phyloP scores from a whole-genome alignment of 805 yeast species.

The Phaffomyces thermotolerans region DNA sequence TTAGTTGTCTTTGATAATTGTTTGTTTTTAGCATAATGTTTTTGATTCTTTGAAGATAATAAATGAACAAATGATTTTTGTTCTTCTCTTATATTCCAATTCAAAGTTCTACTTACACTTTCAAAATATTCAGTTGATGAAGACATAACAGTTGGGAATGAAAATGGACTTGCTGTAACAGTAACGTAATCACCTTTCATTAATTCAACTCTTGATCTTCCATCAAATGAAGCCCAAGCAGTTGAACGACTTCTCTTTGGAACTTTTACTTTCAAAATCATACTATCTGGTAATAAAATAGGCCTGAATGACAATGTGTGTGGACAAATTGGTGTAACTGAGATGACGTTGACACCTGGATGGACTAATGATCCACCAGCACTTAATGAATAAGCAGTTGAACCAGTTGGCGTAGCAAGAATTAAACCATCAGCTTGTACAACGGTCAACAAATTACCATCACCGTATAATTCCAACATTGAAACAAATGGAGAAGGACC shows the following conservation, averaged over 20 bases:
- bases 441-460: constrained; percentile 74
- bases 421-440: constrained; percentile 94
- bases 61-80: constrained; percentile 74
- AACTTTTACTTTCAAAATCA: constrained; percentile 74
- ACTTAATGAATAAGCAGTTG: constrained; percentile 90
- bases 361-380: constrained; percentile 96
- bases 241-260: constrained; percentile 79
- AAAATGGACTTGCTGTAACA: constrained; percentile 78
- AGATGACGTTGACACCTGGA: constrained; percentile 87
- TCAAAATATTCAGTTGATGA: constrained; percentile 74
- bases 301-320: constrained; percentile 93
- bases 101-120: constrained; percentile 74
- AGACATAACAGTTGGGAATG: constrained; percentile 87
- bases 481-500: constrained; percentile 94
- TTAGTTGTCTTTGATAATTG: constrained; percentile 21
- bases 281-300: constrained; percentile 86
- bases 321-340: constrained; percentile 94
- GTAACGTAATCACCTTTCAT: constrained; percentile 79
- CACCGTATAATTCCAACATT: constrained; percentile 83
- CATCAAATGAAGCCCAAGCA: constrained; percentile 97
- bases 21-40: constrained; percentile 29
- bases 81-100: constrained; percentile 89
- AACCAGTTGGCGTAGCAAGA: constrained; percentile 91
- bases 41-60: constrained; percentile 49
- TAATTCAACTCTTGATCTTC: constrained; percentile 78